Evolutionary conservation across 2,329 filamentous ascomycete genomes (phyloP).

Genomic region (Sporothrix phasma): DNA sequence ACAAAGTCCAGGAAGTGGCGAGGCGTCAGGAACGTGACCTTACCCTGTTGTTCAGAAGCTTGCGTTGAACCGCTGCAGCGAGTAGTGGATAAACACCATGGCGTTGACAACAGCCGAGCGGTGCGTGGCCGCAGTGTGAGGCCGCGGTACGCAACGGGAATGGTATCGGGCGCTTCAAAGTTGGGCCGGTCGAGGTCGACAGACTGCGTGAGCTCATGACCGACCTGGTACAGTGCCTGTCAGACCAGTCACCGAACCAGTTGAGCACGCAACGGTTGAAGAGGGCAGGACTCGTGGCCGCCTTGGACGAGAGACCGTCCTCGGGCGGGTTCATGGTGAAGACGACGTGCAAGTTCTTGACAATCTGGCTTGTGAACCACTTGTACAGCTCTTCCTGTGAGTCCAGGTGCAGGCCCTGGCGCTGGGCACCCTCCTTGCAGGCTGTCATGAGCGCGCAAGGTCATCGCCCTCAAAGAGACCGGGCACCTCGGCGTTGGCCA

Average conservation of each 20-base stretch:
- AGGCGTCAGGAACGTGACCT: constrained; percentile 85
- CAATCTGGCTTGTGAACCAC: constrained; percentile 99
- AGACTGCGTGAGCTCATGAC: constrained; percentile 89
- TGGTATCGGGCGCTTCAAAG: constrained; percentile 78
- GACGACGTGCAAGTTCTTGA: constrained; percentile 97
- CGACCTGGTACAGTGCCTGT: constrained; percentile 97
- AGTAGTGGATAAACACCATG: constrained; percentile 99
- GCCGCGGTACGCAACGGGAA: constrained; percentile 85
- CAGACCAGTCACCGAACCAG: constrained; percentile 99
- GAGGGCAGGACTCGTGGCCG: constrained; percentile 89
- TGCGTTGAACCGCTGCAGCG: constrained; percentile 80
- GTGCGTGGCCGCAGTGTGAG: constrained; percentile 74
- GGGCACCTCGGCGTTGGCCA: constrained; percentile 98
- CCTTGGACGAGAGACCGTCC: constrained; percentile 88
- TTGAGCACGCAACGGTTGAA: constrained; percentile 99
- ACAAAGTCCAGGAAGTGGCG: constrained; percentile 98
- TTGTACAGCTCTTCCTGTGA: constrained; percentile 99
- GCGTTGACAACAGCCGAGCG: constrained; percentile 90
- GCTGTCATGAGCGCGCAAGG: constrained; percentile 95
- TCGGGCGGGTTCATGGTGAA: constrained; percentile 99
- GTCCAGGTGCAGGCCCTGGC: constrained; percentile 88
- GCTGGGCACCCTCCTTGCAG: constrained; percentile 95
- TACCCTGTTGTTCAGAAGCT: constrained; percentile 83
- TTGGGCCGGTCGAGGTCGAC: constrained; percentile 85
- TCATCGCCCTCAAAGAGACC: constrained; percentile 99